Evolutionary conservation across 495 filamentous ascomycete species (phyloP), one percentile per base, ranked within the genome.

Genomic region (Penicillium parvum): DNA sequence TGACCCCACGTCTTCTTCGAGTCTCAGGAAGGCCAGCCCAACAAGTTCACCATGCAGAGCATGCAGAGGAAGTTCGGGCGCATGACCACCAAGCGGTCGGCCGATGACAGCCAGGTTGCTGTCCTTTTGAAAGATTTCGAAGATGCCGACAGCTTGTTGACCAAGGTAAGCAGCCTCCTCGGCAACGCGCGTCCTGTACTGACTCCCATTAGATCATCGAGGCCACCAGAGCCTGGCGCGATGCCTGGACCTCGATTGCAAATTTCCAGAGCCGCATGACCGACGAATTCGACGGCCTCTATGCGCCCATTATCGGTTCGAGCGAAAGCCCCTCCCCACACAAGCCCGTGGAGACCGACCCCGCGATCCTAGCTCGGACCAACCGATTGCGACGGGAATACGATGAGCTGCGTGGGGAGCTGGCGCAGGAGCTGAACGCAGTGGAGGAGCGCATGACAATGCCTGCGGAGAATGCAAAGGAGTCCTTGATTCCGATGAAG

Each of bases 81-180:
- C 47, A 74, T 90, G 50, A 76, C 80, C 70, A 50, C 51, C 15
- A 81, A 75, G 54, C 71, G 82, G 29, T 77, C 81, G 3, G 86
- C 83, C 23, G 84, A 95, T 60, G 84, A 89, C 54, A 83, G 81
- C 41, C 82, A 88, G 52, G 82, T 95, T 16, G 78, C 82, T 3
- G 75, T 85, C 21, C 65, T 95, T 22, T 63, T 95, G 18, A 84
- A 78, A 40, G 89, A 95, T 43, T 94, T 90, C 57, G 84, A 90
- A 41, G 84, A 92, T 57, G 85, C 83, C 2, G 86, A 95, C 60
- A 82, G 78, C 45, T 77, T 90, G 52, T 74, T 95, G 32, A 74
- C 76, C 49, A 79, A 80, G 71, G 87, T 89, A 69, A 19, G 66
- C 43, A 37, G 14, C 27, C 34, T 3, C 44, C 40, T 39, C 18